These are phyloP conservation scores for Viridothelium virens DNA, from an alignment of 495 filamentous ascomycete species.

Conservation along the genomic window DNA sequence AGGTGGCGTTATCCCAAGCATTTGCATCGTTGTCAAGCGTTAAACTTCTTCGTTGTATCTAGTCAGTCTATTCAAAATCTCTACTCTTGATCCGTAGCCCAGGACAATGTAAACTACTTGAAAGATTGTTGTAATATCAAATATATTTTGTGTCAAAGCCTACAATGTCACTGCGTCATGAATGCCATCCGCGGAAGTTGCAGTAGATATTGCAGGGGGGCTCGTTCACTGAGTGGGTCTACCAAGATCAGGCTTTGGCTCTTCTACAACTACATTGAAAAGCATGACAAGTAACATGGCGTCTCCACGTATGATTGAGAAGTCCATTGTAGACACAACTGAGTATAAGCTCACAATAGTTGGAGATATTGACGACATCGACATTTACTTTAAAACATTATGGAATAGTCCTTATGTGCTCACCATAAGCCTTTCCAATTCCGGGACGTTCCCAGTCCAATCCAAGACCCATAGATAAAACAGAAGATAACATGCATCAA, in stretches of 20 bases:
- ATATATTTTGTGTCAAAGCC: too few relatives aligned
- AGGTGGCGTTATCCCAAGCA: background rate
- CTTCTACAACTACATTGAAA: too few relatives aligned
- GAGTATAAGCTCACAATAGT: too few relatives aligned
- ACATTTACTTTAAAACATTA: background rate
- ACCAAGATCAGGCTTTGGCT: too few relatives aligned
- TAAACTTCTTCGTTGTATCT: background rate
- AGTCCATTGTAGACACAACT: too few relatives aligned
- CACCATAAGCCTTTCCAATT: background rate
- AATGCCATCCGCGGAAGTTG: too few relatives aligned
- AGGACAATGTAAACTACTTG: background rate
- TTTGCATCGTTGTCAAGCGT: slow-evolving; percentile 9
- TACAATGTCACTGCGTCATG: too few relatives aligned
- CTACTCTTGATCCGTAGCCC: background rate
- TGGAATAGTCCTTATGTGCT: background rate
- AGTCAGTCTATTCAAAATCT: background rate
- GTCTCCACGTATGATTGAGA: too few relatives aligned
- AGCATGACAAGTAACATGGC: too few relatives aligned
- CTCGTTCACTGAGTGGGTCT: too few relatives aligned
- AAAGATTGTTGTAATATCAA: background rate
- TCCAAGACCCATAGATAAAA: background rate
- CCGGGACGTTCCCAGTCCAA: background rate
- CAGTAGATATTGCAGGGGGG: too few relatives aligned
- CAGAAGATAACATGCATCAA: background rate
- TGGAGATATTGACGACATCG: too few relatives aligned